Base-by-base conservation (phyloP, 192 early-diverging fungal species). In the Ambispora gerdemannii region DNA sequence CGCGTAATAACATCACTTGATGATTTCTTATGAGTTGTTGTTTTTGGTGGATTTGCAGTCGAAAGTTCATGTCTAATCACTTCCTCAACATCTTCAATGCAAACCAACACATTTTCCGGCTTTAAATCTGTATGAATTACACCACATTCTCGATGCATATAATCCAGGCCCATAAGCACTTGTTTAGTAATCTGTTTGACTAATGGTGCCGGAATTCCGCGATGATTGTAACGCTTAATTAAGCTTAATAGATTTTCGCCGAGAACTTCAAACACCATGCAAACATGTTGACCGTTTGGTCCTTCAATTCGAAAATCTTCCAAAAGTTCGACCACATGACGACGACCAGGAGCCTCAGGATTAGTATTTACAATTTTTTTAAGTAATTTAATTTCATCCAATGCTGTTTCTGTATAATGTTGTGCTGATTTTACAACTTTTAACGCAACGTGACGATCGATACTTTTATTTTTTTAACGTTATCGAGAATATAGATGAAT, bases 111-210 rank as follows among this genome's bases (percentile, higher is more conserved):
- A 75, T 98, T 98, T 78, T 98, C 97, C 11, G 95, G 97, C 72
- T 99, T 99, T 47, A 99, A 76, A 77, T 99, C 97, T 0, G 97
- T 99, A 80, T 99, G 97, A 63, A 99, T 97, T 69, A 99, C 95
- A 32, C 87, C 86, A 80, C 97, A 99, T 51, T 92, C 88, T 2
- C 87, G 81, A 78, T 99, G 97, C 73, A 99, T 83, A 75, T 96
- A 99, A 63, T 95, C 95, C 70, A 99, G 75, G 2, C 93, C 95
- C 75, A 92, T 82, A 27, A 97, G 81, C 17, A 97, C 88, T 77
- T 99, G 97, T 69, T 91, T 88, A 6, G 90, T 82, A 59, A 99
- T 91, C 53, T 95, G 90, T 75, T 93, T 93, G 60, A 99, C 97
- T 38, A 97, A 82, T 33, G 82, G 83, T 2, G 88, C 64, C 0